Percentiles rank a stretch among this genome's conserved stretches.
These are phyloP conservation scores for Nitzschia sp. DNA, from an alignment of 108 stramenopile genomes.

Conservation along the genomic window DNA sequence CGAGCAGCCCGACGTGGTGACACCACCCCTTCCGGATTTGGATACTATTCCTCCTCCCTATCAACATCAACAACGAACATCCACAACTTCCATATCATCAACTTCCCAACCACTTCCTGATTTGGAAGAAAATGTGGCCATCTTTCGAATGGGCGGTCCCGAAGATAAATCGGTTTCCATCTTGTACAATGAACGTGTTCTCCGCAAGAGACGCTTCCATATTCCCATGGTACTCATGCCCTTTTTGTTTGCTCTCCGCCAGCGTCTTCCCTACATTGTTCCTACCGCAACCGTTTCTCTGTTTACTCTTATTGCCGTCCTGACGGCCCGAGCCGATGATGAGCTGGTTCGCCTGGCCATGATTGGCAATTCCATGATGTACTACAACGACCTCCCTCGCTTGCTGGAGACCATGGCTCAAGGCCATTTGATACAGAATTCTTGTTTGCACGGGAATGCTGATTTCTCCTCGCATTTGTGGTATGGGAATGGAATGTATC, in stretches of 20 bases:
- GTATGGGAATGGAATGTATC: constrained; percentile 50
- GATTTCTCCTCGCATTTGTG: constrained; percentile 24
- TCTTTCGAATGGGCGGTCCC: too few species aligned
- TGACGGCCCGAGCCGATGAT: background rate
- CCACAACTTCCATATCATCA: too few species aligned
- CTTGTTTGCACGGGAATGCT: constrained; percentile 46
- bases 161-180: too few species aligned
- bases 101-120: too few species aligned
- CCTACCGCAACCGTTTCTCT: background rate
- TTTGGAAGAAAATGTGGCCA: too few species aligned
- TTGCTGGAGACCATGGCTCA: constrained; percentile 38
- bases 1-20: too few species aligned
- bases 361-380: constrained; percentile 47
- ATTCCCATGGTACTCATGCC: background rate
- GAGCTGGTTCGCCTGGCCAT: constrained; percentile 36
- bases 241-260: background rate
- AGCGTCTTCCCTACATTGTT: background rate
- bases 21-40: too few species aligned
- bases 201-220: too few species aligned
- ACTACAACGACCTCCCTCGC: constrained; percentile 52
- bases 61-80: too few species aligned
- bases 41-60: too few species aligned
- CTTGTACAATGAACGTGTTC: too few species aligned
- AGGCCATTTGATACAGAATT: constrained; percentile 32
- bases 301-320: background rate